phyloP scores from a whole-genome alignment of 202 grass and related monocot species.

The Bolboschoenoplectus hybrid region DNA sequence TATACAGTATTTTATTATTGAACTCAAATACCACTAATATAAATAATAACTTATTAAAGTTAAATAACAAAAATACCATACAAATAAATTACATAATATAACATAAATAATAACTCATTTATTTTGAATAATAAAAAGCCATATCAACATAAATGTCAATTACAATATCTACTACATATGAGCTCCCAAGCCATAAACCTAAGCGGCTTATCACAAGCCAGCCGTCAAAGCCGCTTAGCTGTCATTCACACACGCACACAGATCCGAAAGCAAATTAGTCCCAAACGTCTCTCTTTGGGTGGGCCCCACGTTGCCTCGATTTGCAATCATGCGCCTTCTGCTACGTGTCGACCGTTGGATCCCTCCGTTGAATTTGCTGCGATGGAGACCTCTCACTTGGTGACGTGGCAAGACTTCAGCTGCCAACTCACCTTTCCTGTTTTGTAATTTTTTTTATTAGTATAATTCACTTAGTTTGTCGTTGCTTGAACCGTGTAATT shows the following conservation, averaged over 20 bases:
- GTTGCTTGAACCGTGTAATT: slow-evolving; percentile 14
- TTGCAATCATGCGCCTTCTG: background rate
- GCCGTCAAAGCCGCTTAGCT: slow-evolving; percentile 12
- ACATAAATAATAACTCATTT: no score
- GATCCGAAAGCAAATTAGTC: slow-evolving; percentile 24
- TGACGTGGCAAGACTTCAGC: background rate
- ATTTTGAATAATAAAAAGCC: no score
- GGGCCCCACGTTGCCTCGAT: slow-evolving; percentile 21
- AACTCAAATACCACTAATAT: no score
- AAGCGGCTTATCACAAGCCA: background rate
- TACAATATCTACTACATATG: no score
- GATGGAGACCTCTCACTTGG: slow-evolving; percentile 1
- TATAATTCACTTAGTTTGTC: background rate
- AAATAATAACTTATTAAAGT: no score
- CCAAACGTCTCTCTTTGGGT: slow-evolving; percentile 23
- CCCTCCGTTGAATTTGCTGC: slow-evolving; percentile 15
- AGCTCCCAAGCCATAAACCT: background rate
- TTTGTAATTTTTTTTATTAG: background rate
- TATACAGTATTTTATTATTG: no score
- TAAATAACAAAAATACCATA: no score
- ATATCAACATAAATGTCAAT: no score
- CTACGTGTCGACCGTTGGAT: slow-evolving; percentile 19
- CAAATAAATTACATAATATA: no score
- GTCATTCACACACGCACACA: background rate
- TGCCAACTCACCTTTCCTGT: slow-evolving; percentile 11